phyloP scores from a whole-genome alignment of 2,329 filamentous ascomycete species.

The Diaporthe capsici region DNA sequence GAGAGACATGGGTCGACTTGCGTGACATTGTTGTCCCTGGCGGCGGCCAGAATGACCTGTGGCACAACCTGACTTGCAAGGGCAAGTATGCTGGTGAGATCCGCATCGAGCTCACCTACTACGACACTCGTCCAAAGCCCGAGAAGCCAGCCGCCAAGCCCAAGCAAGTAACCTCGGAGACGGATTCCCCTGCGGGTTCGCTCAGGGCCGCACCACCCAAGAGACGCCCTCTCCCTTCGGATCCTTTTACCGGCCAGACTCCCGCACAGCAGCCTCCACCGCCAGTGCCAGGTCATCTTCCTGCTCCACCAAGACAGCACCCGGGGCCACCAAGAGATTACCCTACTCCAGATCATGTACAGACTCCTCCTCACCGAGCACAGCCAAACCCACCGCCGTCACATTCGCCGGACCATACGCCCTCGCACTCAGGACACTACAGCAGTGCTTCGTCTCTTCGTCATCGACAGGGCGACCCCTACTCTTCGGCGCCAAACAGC shows the following conservation, averaged over 20 bases:
- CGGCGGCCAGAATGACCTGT: conserved; percentile 93
- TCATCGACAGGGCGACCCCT: conserved; percentile 54
- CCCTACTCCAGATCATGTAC: conserved; percentile 58
- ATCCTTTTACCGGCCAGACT: conserved; percentile 75
- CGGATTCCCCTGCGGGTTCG: conserved; percentile 57
- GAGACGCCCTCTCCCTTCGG: conserved; percentile 85
- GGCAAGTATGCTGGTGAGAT: conserved; percentile 98
- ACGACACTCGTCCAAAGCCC: conserved; percentile 87
- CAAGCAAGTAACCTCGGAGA: conserved; percentile 56
- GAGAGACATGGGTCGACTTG: conserved; percentile 91
- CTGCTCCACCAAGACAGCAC: conserved; percentile 42
- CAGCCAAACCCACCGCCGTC: conserved; percentile 59
- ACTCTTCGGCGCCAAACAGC: conserved; percentile 51
- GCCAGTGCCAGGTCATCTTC: conserved; percentile 47
- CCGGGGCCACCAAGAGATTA: conserved; percentile 43
- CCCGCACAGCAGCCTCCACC: conserved; percentile 56
- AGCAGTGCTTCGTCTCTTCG: conserved; percentile 55
- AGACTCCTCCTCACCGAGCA: conserved; percentile 59
- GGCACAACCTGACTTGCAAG: conserved; percentile 89
- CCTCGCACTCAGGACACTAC: conserved; percentile 67
- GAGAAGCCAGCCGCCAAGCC: conserved; percentile 77
- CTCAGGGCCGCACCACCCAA: conserved; percentile 75
- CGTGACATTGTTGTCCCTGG: conserved; percentile 85
- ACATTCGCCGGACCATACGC: conserved; percentile 66
- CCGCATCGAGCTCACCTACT: conserved; percentile 95